Evolutionary conservation across 2,329 filamentous ascomycete genomes (phyloP).

Genomic region (Myriosclerotinia duriaeana): DNA sequence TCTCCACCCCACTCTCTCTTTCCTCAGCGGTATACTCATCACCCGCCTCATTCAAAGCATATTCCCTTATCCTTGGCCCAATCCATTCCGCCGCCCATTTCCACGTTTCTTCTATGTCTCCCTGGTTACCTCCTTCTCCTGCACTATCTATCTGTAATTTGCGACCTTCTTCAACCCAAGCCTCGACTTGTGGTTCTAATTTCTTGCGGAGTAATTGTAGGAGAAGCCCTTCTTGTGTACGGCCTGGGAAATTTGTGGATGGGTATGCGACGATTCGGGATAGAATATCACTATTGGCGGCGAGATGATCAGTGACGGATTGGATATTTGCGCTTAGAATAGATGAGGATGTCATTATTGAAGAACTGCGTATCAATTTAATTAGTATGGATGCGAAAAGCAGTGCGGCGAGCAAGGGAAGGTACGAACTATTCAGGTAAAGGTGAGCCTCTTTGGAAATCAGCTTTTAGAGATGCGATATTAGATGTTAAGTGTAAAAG

Average conservation of each 20-base stretch:
- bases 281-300: conserved; percentile 66
- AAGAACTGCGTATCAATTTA: conserved; percentile 52
- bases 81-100: conserved; percentile 44
- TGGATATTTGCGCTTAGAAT: conserved; percentile 71
- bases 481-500: conserved; percentile 68
- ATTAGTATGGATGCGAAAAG: conserved; percentile 23
- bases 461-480: conserved; percentile 61
- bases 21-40: conserved; percentile 73
- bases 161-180: conserved; percentile 66
- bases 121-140: conserved; percentile 40
- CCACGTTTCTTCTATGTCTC: conserved; percentile 61
- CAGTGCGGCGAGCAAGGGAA: neutral
- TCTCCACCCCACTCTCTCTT: conserved; percentile 62
- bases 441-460: conserved; percentile 61
- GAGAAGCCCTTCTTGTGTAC: conserved; percentile 64
- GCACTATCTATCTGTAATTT: conserved; percentile 41
- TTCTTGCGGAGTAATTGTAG: conserved; percentile 77
- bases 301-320: conserved; percentile 63
- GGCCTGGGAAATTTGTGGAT: conserved; percentile 70
- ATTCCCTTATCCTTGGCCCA: conserved; percentile 45
- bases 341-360: conserved; percentile 68
- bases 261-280: conserved; percentile 72
- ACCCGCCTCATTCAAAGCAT: conserved; percentile 50
- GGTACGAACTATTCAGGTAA: conserved; percentile 63
- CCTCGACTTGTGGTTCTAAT: conserved; percentile 73